phyloP scores from a whole-genome alignment of 2,329 filamentous ascomycete species.

The Coleophoma cylindrospora region DNA sequence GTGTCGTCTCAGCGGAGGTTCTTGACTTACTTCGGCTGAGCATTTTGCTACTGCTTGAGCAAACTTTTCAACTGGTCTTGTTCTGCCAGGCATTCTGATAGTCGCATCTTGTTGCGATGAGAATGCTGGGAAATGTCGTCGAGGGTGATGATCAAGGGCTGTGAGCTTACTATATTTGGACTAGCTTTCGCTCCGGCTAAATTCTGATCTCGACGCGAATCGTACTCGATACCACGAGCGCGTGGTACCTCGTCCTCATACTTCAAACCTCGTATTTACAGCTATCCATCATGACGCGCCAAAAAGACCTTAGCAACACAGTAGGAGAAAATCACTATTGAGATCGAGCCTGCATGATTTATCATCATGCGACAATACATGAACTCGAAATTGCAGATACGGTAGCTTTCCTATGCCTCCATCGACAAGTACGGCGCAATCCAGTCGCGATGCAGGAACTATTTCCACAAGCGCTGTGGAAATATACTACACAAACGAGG shows the following conservation, averaged over 20 bases:
- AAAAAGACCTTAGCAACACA: not conserved
- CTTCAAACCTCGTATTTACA: not conserved
- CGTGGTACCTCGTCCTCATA: not conserved
- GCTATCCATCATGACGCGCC: not conserved
- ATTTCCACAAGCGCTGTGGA: conserved; percentile 20
- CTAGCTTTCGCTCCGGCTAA: not conserved
- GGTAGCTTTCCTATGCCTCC: conserved; percentile 37
- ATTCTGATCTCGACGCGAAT: not conserved
- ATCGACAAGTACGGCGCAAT: conserved; percentile 25
- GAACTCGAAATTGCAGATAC: conserved; percentile 4
- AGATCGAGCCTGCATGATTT: conserved; percentile 3
- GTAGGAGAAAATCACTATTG: not conserved
- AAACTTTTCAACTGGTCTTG: conserved; percentile 64
- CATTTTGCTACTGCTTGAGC: conserved; percentile 62
- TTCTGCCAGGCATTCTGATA: conserved; percentile 30
- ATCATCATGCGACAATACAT: conserved; percentile 27
- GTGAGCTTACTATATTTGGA: no score
- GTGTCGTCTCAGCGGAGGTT: not conserved
- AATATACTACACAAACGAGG: conserved; percentile 56
- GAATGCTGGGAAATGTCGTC: no score
- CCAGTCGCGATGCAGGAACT: conserved; percentile 18
- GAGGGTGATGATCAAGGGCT: no score
- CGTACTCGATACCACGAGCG: not conserved
- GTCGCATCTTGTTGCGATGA: no score
- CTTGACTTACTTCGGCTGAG: conserved; percentile 50